Evolutionary conservation across 805 yeast species (phyloP), one percentile per base, ranked within the genome.

Genomic region (Tetrapisispora pingtungensis): DNA sequence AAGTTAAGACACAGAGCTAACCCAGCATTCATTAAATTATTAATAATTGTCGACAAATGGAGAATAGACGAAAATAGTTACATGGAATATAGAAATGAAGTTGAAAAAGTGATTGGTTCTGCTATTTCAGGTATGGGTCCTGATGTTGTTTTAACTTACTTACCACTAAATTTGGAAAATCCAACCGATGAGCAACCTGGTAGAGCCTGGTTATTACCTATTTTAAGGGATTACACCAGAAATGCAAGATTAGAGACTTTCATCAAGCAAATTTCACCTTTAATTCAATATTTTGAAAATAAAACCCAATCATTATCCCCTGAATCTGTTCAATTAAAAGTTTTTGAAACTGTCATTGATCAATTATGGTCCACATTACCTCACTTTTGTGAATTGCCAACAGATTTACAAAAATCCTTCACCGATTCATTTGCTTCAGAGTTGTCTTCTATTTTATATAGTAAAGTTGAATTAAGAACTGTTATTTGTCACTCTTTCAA

Each of bases 311-410:
- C 64, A 1, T 53, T 73, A 30, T 68, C 73, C 34, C 71, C 74
- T 41, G 75, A 78, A 42, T 77, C 89, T 1, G 72, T 84, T 48
- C 84, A 86, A 59, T 63, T 68, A 46, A 93, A 87, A 65, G 78
- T 93, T 42, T 84, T 85, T 59, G 75, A 79, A 54, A 90, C 98
- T 2, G 77, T 93, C 37, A 70, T 85, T 35, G 95, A 85, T 59
- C 99, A 93, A 71, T 72, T 89, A 30, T 88, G 97, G 97, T 80
- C 94, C 1, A 70, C 89, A 50, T 70, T 93, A 49, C 96, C 97
- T 15, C 83, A 80, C 53, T 93, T 88, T 64, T 82, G 93, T 58
- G 93, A 84, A 58, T 71, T 89, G 54, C 96, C 97, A 30, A 69
- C 68, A 22, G 98, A 93, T 65, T 69, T 87, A 52, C 62, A 58